These are phyloP conservation scores for Solanum chacoense DNA, from an alignment of 305 asterid species.

Conservation along the genomic window DNA sequence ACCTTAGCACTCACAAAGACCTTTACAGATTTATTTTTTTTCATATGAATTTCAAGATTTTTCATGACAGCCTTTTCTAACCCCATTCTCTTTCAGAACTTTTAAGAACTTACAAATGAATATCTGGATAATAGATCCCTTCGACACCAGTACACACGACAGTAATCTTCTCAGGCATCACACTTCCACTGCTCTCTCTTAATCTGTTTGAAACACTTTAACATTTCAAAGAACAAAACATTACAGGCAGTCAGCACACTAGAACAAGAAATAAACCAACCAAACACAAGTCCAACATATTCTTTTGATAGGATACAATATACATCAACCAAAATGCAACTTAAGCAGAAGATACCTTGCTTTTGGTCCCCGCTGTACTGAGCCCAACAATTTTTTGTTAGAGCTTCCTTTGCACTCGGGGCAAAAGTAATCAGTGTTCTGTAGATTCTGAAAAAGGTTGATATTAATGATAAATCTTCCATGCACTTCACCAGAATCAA, in stretches of 20 bases:
- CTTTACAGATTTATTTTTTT: not conserved
- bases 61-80: not conserved
- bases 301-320: not conserved
- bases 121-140: constrained; percentile 63
- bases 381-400: constrained; percentile 18
- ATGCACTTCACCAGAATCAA: constrained; percentile 12
- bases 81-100: not conserved
- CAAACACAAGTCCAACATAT: not conserved
- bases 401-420: constrained; percentile 67
- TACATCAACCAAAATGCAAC: constrained; percentile 6
- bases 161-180: constrained; percentile 42
- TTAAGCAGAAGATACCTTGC: constrained; percentile 30
- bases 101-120: constrained; percentile 60
- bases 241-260: not conserved
- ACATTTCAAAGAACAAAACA: not conserved
- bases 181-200: constrained; percentile 28
- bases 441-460: constrained; percentile 42
- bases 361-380: constrained; percentile 21
- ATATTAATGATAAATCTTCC: constrained; percentile 13
- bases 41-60: not conserved
- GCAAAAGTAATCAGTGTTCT: constrained; percentile 54
- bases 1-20: not conserved
- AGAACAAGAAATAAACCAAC: not conserved
- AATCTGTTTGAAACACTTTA: constrained; percentile 25
- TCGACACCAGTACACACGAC: constrained; percentile 76